These are phyloP conservation scores for Termitomyces sp. DNA, from an alignment of 768 basidiomycete species.

Conservation along the genomic window DNA sequence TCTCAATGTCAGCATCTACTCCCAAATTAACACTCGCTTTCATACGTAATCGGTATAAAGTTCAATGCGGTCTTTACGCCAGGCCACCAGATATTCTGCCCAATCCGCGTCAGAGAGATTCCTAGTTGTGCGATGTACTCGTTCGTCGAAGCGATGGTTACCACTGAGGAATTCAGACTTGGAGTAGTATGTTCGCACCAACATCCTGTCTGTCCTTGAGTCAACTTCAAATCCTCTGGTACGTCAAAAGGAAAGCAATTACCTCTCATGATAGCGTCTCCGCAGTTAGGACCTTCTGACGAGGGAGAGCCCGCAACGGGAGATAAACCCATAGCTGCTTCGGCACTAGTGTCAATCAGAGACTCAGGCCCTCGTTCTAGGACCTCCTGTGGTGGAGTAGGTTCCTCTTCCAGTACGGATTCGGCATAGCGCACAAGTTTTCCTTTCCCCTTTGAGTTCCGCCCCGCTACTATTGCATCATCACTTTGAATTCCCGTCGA, in stretches of 20 bases:
- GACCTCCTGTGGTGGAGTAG: conserved; percentile 59
- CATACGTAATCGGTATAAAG: conserved; percentile 82
- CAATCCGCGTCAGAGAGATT: conserved; percentile 61
- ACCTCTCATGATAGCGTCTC: conserved; percentile 76
- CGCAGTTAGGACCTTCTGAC: conserved; percentile 27
- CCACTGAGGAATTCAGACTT: conserved; percentile 37
- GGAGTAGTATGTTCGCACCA: conserved; percentile 70
- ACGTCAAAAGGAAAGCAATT: conserved; percentile 10
- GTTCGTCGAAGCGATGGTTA: conserved; percentile 56
- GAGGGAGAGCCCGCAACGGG: conserved; percentile 10
- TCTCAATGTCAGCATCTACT: conserved; percentile 8
- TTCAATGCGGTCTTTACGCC: conserved; percentile 74
- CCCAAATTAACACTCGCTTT: neutral
- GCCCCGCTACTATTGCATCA: conserved; percentile 2
- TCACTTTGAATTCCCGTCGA: conserved; percentile 11
- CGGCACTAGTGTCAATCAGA: conserved; percentile 60
- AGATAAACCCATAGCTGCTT: conserved; percentile 30
- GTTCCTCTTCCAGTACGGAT: conserved; percentile 14
- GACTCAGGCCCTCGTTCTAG: conserved; percentile 51
- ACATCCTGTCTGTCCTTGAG: conserved; percentile 70
- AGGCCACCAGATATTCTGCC: conserved; percentile 83
- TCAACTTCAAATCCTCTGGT: neutral
- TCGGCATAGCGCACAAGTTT: conserved; percentile 37
- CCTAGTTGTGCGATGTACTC: conserved; percentile 56
- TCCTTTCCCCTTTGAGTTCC: conserved; percentile 27